These are phyloP conservation scores for Podila clonocystis DNA, from an alignment of 192 early-diverging fungal species.

Conservation along the genomic window DNA sequence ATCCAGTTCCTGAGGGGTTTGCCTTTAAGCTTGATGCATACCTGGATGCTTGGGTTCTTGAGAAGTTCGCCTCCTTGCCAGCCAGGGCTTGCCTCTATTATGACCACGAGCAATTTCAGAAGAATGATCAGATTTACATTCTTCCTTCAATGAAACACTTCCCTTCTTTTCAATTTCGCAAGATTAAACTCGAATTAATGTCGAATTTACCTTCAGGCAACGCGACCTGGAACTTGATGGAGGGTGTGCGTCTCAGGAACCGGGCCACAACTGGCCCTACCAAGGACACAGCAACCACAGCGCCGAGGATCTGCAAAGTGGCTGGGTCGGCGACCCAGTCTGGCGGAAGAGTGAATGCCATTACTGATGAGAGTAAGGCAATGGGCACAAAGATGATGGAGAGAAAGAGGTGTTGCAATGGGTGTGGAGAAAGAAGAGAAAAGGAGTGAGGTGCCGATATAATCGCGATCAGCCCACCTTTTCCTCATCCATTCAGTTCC, in stretches of 20 bases:
- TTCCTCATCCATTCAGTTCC: no score
- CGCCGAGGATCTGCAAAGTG: neutral
- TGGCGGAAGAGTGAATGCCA: neutral
- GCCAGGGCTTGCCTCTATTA: constrained; percentile 54
- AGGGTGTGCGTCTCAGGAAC: neutral
- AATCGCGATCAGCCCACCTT: no score
- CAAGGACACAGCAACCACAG: neutral
- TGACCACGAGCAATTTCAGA: neutral
- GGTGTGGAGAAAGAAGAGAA: no score
- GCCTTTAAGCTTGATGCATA: constrained; percentile 12
- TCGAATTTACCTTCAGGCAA: neutral
- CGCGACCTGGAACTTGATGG: neutral
- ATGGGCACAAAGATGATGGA: no score
- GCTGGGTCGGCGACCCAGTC: neutral
- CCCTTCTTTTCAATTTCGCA: neutral
- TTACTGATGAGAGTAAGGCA: neutral
- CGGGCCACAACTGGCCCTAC: neutral
- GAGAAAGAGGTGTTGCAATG: no score
- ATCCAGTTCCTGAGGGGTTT: neutral
- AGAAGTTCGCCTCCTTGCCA: constrained; percentile 62
- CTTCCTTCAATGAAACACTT: neutral
- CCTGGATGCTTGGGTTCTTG: constrained; percentile 56
- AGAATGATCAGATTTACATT: neutral
- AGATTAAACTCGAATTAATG: neutral
- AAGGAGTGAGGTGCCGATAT: no score